Conservation (phyloP, 2,329 filamentous ascomycete genomes). For the Fusarium zealandicum region DNA sequence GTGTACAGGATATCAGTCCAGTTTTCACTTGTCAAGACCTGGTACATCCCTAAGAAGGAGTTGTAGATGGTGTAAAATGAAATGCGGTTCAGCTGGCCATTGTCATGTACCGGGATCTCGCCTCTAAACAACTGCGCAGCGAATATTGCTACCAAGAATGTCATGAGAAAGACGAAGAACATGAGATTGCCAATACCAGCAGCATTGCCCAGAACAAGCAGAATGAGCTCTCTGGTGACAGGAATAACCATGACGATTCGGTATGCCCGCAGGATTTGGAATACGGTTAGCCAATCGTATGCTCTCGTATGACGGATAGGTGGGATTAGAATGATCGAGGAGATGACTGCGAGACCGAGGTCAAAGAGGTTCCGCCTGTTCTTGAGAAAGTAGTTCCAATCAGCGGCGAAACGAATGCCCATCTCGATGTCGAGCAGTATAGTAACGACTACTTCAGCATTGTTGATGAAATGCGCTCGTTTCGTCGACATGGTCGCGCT, state of each 20-base stretch:
- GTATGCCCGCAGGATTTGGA: conserved; percentile 92
- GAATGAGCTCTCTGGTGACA: conserved; percentile 85
- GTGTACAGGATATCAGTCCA: conserved; percentile 91
- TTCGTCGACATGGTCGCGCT: conserved; percentile 75
- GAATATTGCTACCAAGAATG: conserved; percentile 91
- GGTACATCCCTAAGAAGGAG: conserved; percentile 96
- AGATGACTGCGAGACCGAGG: conserved; percentile 79
- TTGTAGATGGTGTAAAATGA: conserved; percentile 94
- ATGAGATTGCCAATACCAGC: conserved; percentile 93
- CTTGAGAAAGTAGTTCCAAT: conserved; percentile 82
- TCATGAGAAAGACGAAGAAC: conserved; percentile 94
- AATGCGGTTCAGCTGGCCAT: conserved; percentile 69
- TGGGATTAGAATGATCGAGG: conserved; percentile 85
- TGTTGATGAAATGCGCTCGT: conserved; percentile 70
- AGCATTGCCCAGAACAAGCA: conserved; percentile 88
- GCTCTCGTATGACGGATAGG: conserved; percentile 74
- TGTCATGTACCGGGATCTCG: conserved; percentile 73
- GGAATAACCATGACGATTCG: conserved; percentile 89
- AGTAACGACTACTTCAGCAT: conserved; percentile 78
- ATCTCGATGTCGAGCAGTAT: conserved; percentile 84
- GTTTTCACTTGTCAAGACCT: conserved; percentile 93
- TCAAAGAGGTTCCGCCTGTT: conserved; percentile 81
- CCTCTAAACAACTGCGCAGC: conserved; percentile 92
- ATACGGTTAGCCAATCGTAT: conserved; percentile 90
- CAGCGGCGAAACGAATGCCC: conserved; percentile 74